phyloP scores from a whole-genome alignment of 345 rosid species.

The Acer negundo region DNA sequence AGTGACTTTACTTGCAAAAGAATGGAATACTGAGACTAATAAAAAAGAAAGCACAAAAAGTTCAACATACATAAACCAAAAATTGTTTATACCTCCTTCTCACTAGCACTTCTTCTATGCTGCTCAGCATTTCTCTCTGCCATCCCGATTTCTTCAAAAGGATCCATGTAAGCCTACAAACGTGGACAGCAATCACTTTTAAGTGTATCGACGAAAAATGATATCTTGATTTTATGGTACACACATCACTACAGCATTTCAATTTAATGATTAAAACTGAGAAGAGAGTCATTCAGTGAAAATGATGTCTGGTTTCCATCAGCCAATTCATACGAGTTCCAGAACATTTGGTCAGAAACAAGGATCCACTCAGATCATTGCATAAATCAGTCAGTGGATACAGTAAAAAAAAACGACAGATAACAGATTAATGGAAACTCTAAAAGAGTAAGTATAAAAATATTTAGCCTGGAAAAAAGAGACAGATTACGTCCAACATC shows the following conservation, averaged over 20 bases:
- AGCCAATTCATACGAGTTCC: neutral
- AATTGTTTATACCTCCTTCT: constrained; percentile 64
- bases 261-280: neutral
- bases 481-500: neutral
- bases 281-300: neutral
- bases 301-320: neutral
- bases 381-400: neutral
- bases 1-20: no score
- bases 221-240: neutral
- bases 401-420: neutral
- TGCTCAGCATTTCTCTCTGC: constrained; percentile 72
- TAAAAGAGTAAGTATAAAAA: neutral
- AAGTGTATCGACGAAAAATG: constrained; percentile 6
- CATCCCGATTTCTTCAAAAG: constrained; percentile 83
- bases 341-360: constrained; percentile 2
- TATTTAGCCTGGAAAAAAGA: neutral
- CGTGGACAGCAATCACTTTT: constrained; percentile 1
- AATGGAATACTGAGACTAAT: neutral
- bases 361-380: constrained; percentile 3
- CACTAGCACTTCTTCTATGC: constrained; percentile 89
- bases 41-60: neutral
- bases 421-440: neutral
- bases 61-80: constrained; percentile 8
- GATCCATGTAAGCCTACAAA: constrained; percentile 70
- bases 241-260: constrained; percentile 7